Conservation (phyloP, 2,329 filamentous ascomycete species). For the Colletotrichum trifolii region DNA sequence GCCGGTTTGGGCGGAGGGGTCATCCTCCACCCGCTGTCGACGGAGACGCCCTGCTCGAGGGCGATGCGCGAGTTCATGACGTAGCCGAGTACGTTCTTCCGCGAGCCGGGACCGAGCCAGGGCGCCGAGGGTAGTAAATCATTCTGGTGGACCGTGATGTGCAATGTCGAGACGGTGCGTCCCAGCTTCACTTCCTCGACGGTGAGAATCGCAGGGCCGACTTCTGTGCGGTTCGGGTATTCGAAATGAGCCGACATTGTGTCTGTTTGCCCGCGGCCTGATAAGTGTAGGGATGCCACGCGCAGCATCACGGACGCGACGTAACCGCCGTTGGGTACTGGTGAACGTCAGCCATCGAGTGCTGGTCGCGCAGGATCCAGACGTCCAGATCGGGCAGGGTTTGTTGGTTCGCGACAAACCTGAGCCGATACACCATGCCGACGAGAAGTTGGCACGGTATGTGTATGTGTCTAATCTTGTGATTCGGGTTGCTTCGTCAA, state of each 20-base stretch:
- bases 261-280: slow-evolving; percentile 48
- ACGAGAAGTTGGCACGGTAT: slow-evolving; percentile 40
- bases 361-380: not conserved
- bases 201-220: slow-evolving; percentile 50
- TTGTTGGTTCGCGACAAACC: slow-evolving; percentile 14
- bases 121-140: slow-evolving; percentile 46
- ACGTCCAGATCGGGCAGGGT: not conserved
- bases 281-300: slow-evolving; percentile 49
- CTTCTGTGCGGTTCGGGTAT: slow-evolving; percentile 52
- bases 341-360: not conserved
- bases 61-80: slow-evolving; percentile 51
- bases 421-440: slow-evolving; percentile 42
- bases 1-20: slow-evolving; percentile 37
- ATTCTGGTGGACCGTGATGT: slow-evolving; percentile 55
- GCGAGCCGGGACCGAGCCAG: slow-evolving; percentile 48
- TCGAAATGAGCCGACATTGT: slow-evolving; percentile 54
- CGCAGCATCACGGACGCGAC: slow-evolving; percentile 53
- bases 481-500: slow-evolving; percentile 39
- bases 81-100: slow-evolving; percentile 49
- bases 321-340: slow-evolving; percentile 60
- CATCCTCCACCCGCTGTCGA: slow-evolving; percentile 31
- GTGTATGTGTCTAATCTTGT: slow-evolving; percentile 38
- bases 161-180: slow-evolving; percentile 53
- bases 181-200: slow-evolving; percentile 57
- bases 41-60: slow-evolving; percentile 44